Evolutionary conservation across 805 yeast species (phyloP).

Genomic region (Ogataea methylovora): DNA sequence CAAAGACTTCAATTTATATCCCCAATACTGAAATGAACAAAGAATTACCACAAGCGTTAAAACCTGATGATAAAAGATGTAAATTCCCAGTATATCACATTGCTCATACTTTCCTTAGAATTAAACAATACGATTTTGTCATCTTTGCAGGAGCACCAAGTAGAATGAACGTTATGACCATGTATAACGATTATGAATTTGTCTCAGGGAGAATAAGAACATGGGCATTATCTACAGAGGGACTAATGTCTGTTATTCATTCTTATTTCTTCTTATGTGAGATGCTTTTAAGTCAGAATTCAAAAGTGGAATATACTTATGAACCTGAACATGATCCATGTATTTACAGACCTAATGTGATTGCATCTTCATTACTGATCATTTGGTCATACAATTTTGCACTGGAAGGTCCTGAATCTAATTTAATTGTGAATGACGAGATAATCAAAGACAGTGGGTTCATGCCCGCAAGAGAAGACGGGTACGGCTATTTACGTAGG

Average conservation of each 20-base stretch:
- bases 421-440: constrained; percentile 14
- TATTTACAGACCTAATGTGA: constrained; percentile 27
- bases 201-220: constrained; percentile 38
- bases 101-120: constrained; percentile 54
- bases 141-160: constrained; percentile 73
- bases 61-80: constrained; percentile 32
- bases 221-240: constrained; percentile 39
- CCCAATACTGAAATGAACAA: not conserved
- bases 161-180: constrained; percentile 57
- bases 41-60: not conserved
- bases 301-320: constrained; percentile 21
- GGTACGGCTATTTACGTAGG: constrained; percentile 38
- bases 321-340: constrained; percentile 27
- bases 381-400: constrained; percentile 43
- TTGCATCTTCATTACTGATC: constrained; percentile 28
- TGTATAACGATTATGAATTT: constrained; percentile 40
- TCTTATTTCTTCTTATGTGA: constrained; percentile 51
- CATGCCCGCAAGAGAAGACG: constrained; percentile 36
- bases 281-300: constrained; percentile 34
- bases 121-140: constrained; percentile 67
- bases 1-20: constrained; percentile 1
- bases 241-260: constrained; percentile 44
- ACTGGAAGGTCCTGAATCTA: constrained; percentile 41
- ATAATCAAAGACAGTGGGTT: constrained; percentile 3
- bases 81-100: constrained; percentile 60